Conservation (phyloP, 192 early-diverging fungal genomes). For the Coemansia biformis region DNA sequence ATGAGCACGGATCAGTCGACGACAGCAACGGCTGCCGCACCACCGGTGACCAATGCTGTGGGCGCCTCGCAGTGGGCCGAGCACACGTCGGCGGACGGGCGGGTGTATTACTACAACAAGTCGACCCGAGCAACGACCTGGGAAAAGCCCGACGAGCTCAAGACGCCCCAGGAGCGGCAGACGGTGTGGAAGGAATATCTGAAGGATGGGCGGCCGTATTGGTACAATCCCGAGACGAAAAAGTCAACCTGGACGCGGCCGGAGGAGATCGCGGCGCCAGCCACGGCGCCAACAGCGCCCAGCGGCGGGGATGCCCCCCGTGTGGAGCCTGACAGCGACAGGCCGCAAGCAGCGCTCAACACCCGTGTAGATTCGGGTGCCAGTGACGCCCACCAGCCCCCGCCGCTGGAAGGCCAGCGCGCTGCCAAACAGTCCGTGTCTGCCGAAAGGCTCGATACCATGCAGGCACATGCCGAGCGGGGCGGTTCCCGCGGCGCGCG, state of each 20-base stretch:
- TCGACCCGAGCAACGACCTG: conserved; percentile 74
- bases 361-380: no score
- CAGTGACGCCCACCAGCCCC: no score
- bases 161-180: conserved; percentile 63
- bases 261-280: conserved; percentile 42
- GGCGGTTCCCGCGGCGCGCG: no score
- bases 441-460: no score
- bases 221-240: conserved; percentile 71
- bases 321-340: neutral
- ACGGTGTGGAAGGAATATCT: conserved; percentile 85
- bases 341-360: neutral
- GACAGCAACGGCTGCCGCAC: neutral
- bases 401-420: no score
- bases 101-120: conserved; percentile 80
- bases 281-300: neutral
- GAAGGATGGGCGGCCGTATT: conserved; percentile 77
- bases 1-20: neutral
- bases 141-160: conserved; percentile 92
- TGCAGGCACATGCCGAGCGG: no score
- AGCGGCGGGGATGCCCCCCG: neutral
- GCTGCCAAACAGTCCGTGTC: no score
- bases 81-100: conserved; percentile 73
- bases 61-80: conserved; percentile 58
- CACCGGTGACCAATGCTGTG: neutral
- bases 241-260: conserved; percentile 87